phyloP scores from a whole-genome alignment of 495 filamentous ascomycete genomes.

The Cairneyella variabilis region DNA sequence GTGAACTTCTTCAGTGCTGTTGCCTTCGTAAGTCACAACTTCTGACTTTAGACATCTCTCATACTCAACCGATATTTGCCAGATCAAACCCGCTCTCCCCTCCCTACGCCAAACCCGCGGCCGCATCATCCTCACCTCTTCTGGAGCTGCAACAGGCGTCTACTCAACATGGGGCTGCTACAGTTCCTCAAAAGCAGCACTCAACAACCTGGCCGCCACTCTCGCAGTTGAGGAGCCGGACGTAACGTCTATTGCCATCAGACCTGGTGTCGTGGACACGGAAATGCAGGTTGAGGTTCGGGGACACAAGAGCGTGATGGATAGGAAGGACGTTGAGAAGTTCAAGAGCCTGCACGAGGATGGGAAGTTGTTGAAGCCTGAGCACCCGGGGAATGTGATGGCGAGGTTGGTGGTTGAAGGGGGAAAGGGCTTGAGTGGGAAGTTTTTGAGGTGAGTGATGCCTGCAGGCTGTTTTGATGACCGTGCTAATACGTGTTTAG shows the following conservation, averaged over 20 bases:
- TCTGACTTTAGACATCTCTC: neutral
- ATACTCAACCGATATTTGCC: neutral
- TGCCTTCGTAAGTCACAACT: constrained; percentile 58
- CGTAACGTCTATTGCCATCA: constrained; percentile 64
- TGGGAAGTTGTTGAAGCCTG: constrained; percentile 71
- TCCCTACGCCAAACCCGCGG: constrained; percentile 66
- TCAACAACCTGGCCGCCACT: constrained; percentile 76
- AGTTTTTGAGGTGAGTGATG: constrained; percentile 68
- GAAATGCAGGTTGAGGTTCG: constrained; percentile 87
- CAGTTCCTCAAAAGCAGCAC: constrained; percentile 79
- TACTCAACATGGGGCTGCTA: constrained; percentile 79
- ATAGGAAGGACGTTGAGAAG: constrained; percentile 57
- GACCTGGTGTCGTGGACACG: constrained; percentile 86
- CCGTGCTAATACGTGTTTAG: no score
- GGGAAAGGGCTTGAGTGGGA: constrained; percentile 64
- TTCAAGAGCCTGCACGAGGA: constrained; percentile 64
- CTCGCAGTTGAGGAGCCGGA: constrained; percentile 76
- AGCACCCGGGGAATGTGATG: constrained; percentile 83
- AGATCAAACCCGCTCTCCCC: constrained; percentile 74
- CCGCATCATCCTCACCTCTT: constrained; percentile 69
- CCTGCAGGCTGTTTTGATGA: no score
- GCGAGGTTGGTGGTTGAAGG: constrained; percentile 62
- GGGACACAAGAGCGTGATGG: constrained; percentile 64
- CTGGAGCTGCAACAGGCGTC: constrained; percentile 63
- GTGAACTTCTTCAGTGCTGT: constrained; percentile 81